Conservation (phyloP, 331 rosid species). For the Pyrus hybrid region DNA sequence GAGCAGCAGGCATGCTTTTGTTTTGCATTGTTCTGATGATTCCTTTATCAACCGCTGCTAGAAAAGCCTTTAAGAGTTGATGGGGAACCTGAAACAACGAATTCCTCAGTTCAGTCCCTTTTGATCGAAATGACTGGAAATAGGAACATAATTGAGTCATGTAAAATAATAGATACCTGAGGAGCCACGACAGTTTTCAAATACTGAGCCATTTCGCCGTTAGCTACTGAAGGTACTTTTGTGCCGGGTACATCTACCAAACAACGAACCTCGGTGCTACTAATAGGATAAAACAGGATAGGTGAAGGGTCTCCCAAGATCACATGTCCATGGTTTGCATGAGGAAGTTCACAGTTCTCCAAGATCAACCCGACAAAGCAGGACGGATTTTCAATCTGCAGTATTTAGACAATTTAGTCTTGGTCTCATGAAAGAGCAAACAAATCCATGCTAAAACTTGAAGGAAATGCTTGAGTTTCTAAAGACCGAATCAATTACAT, state of each 20-base stretch:
- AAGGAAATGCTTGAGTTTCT: neutral
- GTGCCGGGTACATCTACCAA: too few relatives aligned
- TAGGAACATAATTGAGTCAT: neutral
- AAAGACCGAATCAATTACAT: slow-evolving; percentile 24
- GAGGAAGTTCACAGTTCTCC: too few relatives aligned
- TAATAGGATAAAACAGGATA: too few relatives aligned
- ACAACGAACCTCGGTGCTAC: too few relatives aligned
- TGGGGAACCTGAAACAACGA: slow-evolving; percentile 46
- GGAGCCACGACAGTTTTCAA: slow-evolving; percentile 59
- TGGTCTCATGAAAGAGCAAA: too few relatives aligned
- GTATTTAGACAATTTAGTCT: too few relatives aligned
- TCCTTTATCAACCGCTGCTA: slow-evolving; percentile 61
- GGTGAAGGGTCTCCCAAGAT: too few relatives aligned
- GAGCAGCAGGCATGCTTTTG: neutral
- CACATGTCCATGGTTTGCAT: too few relatives aligned
- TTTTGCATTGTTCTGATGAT: slow-evolving; percentile 69
- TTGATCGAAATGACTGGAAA: neutral
- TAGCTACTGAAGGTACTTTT: too few relatives aligned
- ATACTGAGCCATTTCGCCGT: slow-evolving; percentile 64
- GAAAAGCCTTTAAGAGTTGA: slow-evolving; percentile 6
- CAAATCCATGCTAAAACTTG: neutral
- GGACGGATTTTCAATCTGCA: slow-evolving; percentile 66
- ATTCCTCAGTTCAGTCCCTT: neutral
- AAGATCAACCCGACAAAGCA: slow-evolving; percentile 54
- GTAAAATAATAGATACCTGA: slow-evolving; percentile 35